These are phyloP conservation scores for Talaromyces marneffei DNA, from an alignment of 2,329 filamentous ascomycete genomes.

Conservation along the genomic window DNA sequence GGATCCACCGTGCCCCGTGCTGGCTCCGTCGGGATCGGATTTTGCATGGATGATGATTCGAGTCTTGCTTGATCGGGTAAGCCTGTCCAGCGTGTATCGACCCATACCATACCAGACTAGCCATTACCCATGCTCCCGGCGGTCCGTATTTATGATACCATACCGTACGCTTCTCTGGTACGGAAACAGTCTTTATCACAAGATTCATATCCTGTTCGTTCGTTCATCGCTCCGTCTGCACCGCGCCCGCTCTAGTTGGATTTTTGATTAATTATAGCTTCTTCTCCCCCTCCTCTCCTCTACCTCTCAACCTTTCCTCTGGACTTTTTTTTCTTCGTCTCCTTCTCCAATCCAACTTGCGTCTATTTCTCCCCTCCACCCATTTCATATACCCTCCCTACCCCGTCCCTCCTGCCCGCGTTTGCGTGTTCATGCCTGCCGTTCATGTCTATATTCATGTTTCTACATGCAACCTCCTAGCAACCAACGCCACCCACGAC, in stretches of 20 bases:
- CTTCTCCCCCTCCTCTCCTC: conserved; percentile 8
- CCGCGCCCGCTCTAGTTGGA: conserved; percentile 4
- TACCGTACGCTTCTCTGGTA: background rate
- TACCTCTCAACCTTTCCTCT: background rate
- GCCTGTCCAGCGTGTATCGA: background rate
- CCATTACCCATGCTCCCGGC: background rate
- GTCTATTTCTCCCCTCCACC: too few relatives aligned
- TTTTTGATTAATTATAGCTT: conserved; percentile 13
- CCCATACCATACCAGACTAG: background rate
- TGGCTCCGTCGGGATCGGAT: conserved; percentile 2
- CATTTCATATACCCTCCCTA: too few relatives aligned
- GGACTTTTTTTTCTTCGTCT: background rate
- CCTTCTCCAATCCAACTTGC: too few relatives aligned
- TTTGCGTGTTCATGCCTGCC: background rate
- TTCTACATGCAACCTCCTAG: background rate
- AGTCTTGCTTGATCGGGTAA: background rate
- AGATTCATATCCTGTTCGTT: conserved; percentile 5
- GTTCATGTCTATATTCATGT: background rate
- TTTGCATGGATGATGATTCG: background rate
- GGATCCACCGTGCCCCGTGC: background rate
- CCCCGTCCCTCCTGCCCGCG: background rate
- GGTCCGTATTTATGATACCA: background rate
- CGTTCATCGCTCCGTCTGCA: conserved; percentile 4
- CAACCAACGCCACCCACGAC: background rate
- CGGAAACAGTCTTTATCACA: conserved; percentile 11